Evolutionary conservation across 192 early-diverging fungal genomes (phyloP), one percentile per base, ranked within the genome.

Genomic region (Rhizophagus sp.): DNA sequence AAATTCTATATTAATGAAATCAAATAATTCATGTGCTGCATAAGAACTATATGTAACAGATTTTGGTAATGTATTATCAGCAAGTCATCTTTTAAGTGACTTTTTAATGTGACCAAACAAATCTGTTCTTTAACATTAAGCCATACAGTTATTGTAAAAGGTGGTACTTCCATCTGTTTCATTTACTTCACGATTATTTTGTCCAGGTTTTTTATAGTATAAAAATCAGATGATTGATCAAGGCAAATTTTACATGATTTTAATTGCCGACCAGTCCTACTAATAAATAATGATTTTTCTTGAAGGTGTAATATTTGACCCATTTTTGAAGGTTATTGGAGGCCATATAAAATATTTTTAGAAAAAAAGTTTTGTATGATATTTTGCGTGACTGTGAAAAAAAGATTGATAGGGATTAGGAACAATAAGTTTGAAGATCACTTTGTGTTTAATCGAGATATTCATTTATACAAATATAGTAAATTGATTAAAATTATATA

Each of bases 41-140:
- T 49, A 73, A 73, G 71, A 73, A 4, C 44, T 73, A 49, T 73
- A 72, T 24, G 10, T 36, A 22, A 44, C 44, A 73, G 39, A 22
- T 47, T 73, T 73, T 27, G 22, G 27, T 8, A 30, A 34, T 11
- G 1, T 66, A 30, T 66, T 66, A 33, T 66, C 64, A 30, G 64
- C 24, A 30, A 66, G 30, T 17, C 12, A 0, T 30, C 22, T 66
- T 66, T 66, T 25, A 27, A 66, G 3, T 49, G 44, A n/a, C 15
- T 47, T 73, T 10, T 73, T 73, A 6, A 49, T 34, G 6, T 47
- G 39, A 0, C 39, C n/a, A 41, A 8, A 25, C 44, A 73, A 22
- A 73, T 25, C 12, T 50, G 19, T 9, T 30, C 13, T 49, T 73
- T 41, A 22, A 50, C 33, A 34, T 34, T 34, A 34, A 2, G 33